These are phyloP conservation scores for Phylloporus rhodoxanthus DNA, from an alignment of 768 basidiomycete genomes.

Conservation along the genomic window DNA sequence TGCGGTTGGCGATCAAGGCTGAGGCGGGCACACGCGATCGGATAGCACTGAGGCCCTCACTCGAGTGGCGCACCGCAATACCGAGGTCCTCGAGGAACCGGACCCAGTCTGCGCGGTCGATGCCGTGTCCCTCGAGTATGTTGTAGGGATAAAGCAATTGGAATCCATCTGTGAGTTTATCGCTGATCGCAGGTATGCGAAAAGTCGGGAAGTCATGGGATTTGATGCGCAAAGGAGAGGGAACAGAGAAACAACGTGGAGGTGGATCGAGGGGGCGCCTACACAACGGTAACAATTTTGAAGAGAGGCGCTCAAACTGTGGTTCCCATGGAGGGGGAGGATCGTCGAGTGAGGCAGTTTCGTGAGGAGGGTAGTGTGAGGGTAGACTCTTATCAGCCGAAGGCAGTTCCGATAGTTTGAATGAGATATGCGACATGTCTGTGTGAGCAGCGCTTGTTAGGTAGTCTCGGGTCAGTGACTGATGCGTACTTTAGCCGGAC, in stretches of 20 bases:
- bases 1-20: slow-evolving; percentile 9
- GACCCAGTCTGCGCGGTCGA: slow-evolving; percentile 24
- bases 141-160: slow-evolving; percentile 20
- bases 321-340: slow-evolving; percentile 30
- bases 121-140: slow-evolving; percentile 27
- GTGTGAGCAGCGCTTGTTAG: background rate
- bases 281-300: background rate
- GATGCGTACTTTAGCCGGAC: background rate
- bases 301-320: slow-evolving; percentile 20
- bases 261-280: slow-evolving; percentile 29
- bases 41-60: slow-evolving; percentile 19
- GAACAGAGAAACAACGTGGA: slow-evolving; percentile 25
- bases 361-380: background rate
- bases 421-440: slow-evolving; percentile 8
- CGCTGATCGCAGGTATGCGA: slow-evolving; percentile 18
- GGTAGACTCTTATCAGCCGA: background rate
- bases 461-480: background rate
- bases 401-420: background rate
- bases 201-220: slow-evolving; percentile 27
- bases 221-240: slow-evolving; percentile 24
- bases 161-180: slow-evolving; percentile 23
- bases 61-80: slow-evolving; percentile 24
- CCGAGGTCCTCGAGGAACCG: slow-evolving; percentile 27
- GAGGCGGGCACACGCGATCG: slow-evolving; percentile 18
- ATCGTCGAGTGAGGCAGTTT: background rate